A percentile compares a stretch with the other conserved stretches of the same genome.
These are phyloP conservation scores for Auriculariales sp. DNA, from an alignment of 768 basidiomycete genomes.

Conservation along the genomic window DNA sequence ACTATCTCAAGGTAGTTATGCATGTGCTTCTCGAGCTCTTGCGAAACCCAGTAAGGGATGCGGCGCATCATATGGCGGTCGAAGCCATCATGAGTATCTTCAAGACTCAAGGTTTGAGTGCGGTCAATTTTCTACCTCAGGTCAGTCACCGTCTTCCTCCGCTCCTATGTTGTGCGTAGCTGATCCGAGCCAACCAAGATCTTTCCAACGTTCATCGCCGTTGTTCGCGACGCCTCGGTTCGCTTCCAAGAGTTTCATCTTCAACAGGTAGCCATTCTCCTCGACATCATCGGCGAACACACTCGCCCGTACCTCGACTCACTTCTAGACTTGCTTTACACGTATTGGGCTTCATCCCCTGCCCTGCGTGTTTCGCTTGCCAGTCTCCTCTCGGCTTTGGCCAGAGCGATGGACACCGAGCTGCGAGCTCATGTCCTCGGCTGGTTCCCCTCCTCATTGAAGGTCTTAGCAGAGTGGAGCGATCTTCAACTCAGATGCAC, in stretches of 20 bases:
- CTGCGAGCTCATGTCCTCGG: constrained; percentile 19
- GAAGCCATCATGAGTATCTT: constrained; percentile 99
- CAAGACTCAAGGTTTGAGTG: constrained; percentile 94
- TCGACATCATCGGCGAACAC: constrained; percentile 32
- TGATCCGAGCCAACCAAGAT: constrained; percentile 16
- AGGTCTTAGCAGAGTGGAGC: constrained; percentile 22
- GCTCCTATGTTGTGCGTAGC: neutral
- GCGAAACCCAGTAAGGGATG: constrained; percentile 73
- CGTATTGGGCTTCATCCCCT: constrained; percentile 26
- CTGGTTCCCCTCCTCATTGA: constrained; percentile 21
- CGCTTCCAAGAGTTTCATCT: constrained; percentile 28
- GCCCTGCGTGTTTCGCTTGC: constrained; percentile 28
- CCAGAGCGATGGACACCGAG: constrained; percentile 17
- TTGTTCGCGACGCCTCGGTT: constrained; percentile 24
- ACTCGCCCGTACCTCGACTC: constrained; percentile 29
- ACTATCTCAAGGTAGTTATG: constrained; percentile 94
- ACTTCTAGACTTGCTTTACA: constrained; percentile 28
- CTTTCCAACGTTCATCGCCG: constrained; percentile 30
- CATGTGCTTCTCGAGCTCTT: constrained; percentile 74
- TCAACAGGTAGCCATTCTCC: constrained; percentile 30
- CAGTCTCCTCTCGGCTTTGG: constrained; percentile 30
- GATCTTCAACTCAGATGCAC: constrained; percentile 14
- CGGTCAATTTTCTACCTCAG: constrained; percentile 92
- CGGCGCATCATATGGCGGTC: constrained; percentile 78
- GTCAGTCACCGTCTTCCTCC: constrained; percentile 23